phyloP scores from a whole-genome alignment of 1,139 yeast species.

The Scheffersomyces lignicola region DNA sequence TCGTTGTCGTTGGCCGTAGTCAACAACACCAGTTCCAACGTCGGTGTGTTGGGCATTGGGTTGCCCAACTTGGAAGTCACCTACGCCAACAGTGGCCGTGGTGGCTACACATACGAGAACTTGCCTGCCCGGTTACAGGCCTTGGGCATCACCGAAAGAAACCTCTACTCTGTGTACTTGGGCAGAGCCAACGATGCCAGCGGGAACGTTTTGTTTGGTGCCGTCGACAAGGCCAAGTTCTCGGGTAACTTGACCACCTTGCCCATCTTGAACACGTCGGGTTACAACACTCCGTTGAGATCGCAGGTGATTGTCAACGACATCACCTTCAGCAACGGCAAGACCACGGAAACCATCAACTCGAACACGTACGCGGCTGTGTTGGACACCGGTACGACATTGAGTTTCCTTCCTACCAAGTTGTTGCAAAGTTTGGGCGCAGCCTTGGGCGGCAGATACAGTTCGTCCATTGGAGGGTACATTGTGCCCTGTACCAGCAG shows the following conservation, averaged over 20 bases:
- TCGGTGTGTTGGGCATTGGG: constrained; percentile 59
- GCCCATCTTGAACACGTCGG: constrained; percentile 26
- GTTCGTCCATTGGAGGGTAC: constrained; percentile 23
- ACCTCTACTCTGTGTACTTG: constrained; percentile 56
- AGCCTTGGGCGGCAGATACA: constrained; percentile 26
- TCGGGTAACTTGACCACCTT: constrained; percentile 34
- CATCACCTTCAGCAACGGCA: constrained; percentile 15
- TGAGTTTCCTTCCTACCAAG: constrained; percentile 31
- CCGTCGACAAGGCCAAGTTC: constrained; percentile 51
- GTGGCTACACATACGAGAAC: constrained; percentile 26
- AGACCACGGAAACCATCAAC: constrained; percentile 14
- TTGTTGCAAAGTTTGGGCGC: constrained; percentile 29
- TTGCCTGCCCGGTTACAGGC: constrained; percentile 29
- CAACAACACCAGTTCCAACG: constrained; percentile 38
- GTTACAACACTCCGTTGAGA: constrained; percentile 24
- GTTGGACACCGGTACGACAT: constrained; percentile 46
- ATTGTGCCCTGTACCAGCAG: constrained; percentile 17
- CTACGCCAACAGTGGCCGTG: constrained; percentile 6
- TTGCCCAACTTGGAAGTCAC: constrained; percentile 51
- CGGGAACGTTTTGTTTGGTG: constrained; percentile 51
- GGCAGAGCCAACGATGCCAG: constrained; percentile 24
- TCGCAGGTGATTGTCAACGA: constrained; percentile 26
- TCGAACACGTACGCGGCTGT: constrained; percentile 28
- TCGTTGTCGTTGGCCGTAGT: constrained; percentile 54
- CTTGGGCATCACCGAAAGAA: constrained; percentile 50